A percentile compares a stretch with the other conserved stretches of the same genome.
Conservation (phyloP, 1,139 yeast species). For the Debaryomyces fabryi region DNA sequence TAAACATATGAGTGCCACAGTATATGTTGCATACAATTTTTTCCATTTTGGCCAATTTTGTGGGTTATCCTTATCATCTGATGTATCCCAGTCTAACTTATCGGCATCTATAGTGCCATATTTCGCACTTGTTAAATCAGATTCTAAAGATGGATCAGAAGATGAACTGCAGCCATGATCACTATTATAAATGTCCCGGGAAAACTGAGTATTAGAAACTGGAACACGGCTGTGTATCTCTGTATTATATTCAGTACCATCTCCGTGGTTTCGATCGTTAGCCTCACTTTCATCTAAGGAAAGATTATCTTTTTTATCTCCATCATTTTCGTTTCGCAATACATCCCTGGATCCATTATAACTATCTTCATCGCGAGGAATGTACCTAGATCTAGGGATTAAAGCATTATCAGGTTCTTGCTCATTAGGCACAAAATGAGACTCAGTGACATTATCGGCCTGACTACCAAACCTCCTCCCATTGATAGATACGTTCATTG, state of each 20-base stretch:
- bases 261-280: neutral
- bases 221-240: neutral
- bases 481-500: neutral
- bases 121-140: neutral
- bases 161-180: neutral
- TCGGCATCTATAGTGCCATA: neutral
- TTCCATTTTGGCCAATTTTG: conserved; percentile 64
- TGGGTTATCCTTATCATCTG: conserved; percentile 62
- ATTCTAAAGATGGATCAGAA: neutral
- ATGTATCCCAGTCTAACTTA: conserved; percentile 65
- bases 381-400: neutral
- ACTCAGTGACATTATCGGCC: neutral
- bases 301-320: no score
- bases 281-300: no score
- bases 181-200: neutral
- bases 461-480: neutral
- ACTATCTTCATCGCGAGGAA: neutral
- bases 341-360: neutral
- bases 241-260: no score
- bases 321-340: no score
- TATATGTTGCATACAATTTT: conserved; percentile 65
- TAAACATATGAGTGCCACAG: conserved; percentile 61
- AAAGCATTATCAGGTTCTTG: neutral
- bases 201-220: neutral
- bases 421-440: neutral